Base-by-base conservation (phyloP, 305 asterid genomes). In the Plantago coronopus region DNA sequence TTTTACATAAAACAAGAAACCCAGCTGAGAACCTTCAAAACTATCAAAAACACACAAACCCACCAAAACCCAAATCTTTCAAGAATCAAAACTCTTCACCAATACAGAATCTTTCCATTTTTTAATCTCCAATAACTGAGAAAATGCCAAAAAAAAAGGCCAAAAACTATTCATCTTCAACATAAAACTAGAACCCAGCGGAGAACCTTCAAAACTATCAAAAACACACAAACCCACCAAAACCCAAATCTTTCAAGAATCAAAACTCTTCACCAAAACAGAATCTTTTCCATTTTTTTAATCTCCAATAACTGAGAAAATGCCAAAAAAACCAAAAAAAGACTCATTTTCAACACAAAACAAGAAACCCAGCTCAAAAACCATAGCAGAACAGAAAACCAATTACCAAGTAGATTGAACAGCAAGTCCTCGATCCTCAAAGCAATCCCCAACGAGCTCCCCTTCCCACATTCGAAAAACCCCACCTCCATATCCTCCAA, bases 401-500 rank as follows among this genome's bases (percentile, higher is more conserved):
- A n/a, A 19, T 69, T 76, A 91, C 96, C 97, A 93, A 66, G 81
- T 51, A 42, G 98, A 85, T 76, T 93, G 88, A 51, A 93, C 53
- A 64, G 96, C 98, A 20, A 93, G 69, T n/a, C 72, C 79, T 10
- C 79, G 87, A 67, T 85, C 91, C 44, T 93, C 96, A 19, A 81
- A 75, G 78, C 84, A 86, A 67, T 86, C 97, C 58, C 76, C 60
- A 25, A 93, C 58, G 51, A 91, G 81, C 68, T 86, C 96, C 38
- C 98, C 96, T 66, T 91, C 96, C 98, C 98, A 91, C 98, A 91
- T 84, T 79, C 98, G 78, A 46, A 85, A 74, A 56, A 79, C 87
- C 22, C 87, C 94, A 29, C 79, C 79, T 53, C 84, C 87, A 17
- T 70, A 54, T 43, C 44, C 14, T 17, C 76, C 10, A 50, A 63